Conservation (phyloP, 2,329 filamentous ascomycete species). For the Aspergillus amoenus region DNA sequence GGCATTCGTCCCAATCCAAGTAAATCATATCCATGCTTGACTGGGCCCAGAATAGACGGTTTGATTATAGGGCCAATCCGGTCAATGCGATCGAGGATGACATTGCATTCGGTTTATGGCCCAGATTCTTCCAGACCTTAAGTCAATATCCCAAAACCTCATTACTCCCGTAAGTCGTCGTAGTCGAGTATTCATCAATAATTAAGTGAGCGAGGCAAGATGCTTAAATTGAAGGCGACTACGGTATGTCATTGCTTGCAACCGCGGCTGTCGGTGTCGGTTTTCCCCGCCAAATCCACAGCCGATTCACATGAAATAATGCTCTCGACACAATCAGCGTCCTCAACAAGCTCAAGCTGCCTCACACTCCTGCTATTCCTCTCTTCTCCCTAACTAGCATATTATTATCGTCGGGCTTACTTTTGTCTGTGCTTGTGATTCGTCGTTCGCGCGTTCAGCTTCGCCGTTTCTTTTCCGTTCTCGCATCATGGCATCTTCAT, state of each 20-base stretch:
- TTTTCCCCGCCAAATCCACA: conserved; percentile 9
- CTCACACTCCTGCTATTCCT: background rate
- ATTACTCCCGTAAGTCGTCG: background rate
- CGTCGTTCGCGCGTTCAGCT: background rate
- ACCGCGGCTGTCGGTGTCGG: conserved; percentile 12
- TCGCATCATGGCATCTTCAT: conserved; percentile 15
- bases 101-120: background rate
- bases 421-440: background rate
- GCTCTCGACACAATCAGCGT: background rate
- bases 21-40: background rate
- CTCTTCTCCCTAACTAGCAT: background rate
- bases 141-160: background rate
- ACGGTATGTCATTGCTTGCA: background rate
- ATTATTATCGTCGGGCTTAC: background rate
- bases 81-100: background rate
- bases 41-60: background rate
- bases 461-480: background rate
- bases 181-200: background rate
- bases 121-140: background rate
- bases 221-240: background rate
- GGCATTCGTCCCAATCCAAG: background rate
- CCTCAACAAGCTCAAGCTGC: background rate
- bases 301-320: conserved; percentile 13
- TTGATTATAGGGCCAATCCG: background rate
- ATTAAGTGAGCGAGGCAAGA: background rate